Conservation (phyloP, 805 yeast species). For the Candida sonorensis region DNA sequence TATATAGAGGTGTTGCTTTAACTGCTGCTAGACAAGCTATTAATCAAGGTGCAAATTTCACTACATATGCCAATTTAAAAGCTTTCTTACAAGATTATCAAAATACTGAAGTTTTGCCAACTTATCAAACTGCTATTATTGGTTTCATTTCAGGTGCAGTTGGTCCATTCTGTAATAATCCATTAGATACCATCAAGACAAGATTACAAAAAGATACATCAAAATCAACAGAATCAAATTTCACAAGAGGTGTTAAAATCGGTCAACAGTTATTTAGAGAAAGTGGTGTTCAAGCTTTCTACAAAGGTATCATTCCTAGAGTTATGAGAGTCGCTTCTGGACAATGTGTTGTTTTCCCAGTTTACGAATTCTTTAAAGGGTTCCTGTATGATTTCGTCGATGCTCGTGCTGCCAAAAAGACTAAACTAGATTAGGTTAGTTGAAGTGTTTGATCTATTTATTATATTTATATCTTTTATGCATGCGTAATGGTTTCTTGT, state of each 20-base stretch:
- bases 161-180: constrained; percentile 97
- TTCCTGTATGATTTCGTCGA: constrained; percentile 41
- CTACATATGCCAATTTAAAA: constrained; percentile 84
- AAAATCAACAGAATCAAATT: constrained; percentile 53
- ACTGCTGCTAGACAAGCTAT: constrained; percentile 98
- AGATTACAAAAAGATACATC: constrained; percentile 89
- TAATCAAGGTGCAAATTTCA: constrained; percentile 97
- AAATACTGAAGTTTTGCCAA: constrained; percentile 55
- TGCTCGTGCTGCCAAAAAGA: constrained; percentile 9
- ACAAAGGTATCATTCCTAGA: constrained; percentile 97
- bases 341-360: constrained; percentile 97
- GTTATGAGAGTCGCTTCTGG: constrained; percentile 99
- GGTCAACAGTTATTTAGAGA: constrained; percentile 75
- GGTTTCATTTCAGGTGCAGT: constrained; percentile 94
- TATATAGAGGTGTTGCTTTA: constrained; percentile 90
- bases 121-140: constrained; percentile 89
- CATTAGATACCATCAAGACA: constrained; percentile 94
- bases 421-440: constrained; percentile 6
- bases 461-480: too few species aligned
- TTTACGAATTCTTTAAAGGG: constrained; percentile 81
- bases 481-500: too few species aligned
- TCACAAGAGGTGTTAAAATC: constrained; percentile 74
- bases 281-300: constrained; percentile 84
- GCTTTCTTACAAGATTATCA: constrained; percentile 61
- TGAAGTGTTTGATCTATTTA: too few species aligned